Evolutionary conservation across 2,329 filamentous ascomycete species (phyloP).

Genomic region (Boeremia exigua): DNA sequence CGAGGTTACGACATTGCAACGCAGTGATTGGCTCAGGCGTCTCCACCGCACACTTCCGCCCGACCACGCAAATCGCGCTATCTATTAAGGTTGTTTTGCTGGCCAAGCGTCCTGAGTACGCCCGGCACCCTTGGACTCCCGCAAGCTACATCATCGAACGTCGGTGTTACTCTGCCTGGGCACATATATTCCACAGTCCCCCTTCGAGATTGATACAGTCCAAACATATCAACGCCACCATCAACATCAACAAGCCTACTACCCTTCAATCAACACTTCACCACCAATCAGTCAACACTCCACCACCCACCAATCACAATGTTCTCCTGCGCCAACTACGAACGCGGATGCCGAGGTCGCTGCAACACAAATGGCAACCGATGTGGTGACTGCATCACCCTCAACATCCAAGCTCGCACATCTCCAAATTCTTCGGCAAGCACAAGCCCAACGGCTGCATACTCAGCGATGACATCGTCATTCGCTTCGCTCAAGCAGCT

Average conservation of each 20-base stretch:
- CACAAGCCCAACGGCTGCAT: constrained; percentile 32
- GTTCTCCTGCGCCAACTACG: constrained; percentile 55
- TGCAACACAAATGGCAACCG: constrained; percentile 47
- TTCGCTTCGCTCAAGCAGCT: constrained; percentile 49
- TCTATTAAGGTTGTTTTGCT: constrained; percentile 29
- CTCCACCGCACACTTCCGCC: constrained; percentile 13
- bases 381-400: constrained; percentile 48
- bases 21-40: constrained; percentile 9
- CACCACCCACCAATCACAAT: constrained; percentile 33
- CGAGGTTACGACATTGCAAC: constrained; percentile 6
- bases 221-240: not conserved
- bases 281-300: constrained; percentile 18
- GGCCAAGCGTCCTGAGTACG: constrained; percentile 23
- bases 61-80: constrained; percentile 29
- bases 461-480: constrained; percentile 50
- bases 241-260: not conserved
- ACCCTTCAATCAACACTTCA: not conserved
- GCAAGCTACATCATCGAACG: constrained; percentile 38
- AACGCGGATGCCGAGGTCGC: constrained; percentile 52
- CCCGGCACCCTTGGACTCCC: not conserved
- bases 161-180: constrained; percentile 32
- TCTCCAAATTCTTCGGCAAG: constrained; percentile 42
- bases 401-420: constrained; percentile 47
- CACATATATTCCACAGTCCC: constrained; percentile 34
- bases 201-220: not conserved